These are phyloP conservation scores for Austroboletus niveus DNA, from an alignment of 1,284 basidiomycete species.

Conservation along the genomic window DNA sequence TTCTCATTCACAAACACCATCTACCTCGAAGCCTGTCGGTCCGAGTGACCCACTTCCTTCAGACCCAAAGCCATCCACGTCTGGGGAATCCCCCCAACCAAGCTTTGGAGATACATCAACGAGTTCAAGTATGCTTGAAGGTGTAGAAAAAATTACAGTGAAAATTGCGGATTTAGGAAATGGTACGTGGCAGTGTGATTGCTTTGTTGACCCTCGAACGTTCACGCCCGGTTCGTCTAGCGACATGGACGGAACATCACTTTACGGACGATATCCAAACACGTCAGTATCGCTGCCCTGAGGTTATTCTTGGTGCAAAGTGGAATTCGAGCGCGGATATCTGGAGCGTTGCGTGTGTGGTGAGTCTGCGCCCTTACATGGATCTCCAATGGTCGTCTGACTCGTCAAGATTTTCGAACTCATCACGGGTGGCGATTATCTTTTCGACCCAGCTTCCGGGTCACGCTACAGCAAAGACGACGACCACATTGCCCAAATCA, in stretches of 20 bases:
- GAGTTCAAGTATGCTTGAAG: constrained; percentile 29
- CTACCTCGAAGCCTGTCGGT: constrained; percentile 24
- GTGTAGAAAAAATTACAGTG: constrained; percentile 88
- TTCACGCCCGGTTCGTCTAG: constrained; percentile 33
- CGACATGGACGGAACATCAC: constrained; percentile 87
- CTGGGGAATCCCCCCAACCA: constrained; percentile 38
- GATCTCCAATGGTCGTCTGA: neutral
- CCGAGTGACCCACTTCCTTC: constrained; percentile 28
- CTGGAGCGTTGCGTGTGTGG: constrained; percentile 95
- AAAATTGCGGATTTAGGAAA: constrained; percentile 99
- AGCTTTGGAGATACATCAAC: constrained; percentile 31
- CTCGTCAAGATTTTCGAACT: constrained; percentile 78
- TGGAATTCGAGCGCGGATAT: constrained; percentile 96
- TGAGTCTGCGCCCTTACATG: constrained; percentile 41
- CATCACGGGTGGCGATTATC: constrained; percentile 87
- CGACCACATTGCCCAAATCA: constrained; percentile 98
- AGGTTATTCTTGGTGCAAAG: constrained; percentile 92
- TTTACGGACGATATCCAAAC: constrained; percentile 98
- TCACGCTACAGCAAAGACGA: constrained; percentile 91
- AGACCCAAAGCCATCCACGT: constrained; percentile 35
- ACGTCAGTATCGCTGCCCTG: constrained; percentile 94
- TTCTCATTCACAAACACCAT: constrained; percentile 19
- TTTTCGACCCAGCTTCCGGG: constrained; percentile 82
- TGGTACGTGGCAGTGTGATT: constrained; percentile 44
- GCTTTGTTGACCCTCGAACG: neutral